phyloP scores from a whole-genome alignment of 805 yeast species.

The Wickerhamomyces chaumierensis region DNA sequence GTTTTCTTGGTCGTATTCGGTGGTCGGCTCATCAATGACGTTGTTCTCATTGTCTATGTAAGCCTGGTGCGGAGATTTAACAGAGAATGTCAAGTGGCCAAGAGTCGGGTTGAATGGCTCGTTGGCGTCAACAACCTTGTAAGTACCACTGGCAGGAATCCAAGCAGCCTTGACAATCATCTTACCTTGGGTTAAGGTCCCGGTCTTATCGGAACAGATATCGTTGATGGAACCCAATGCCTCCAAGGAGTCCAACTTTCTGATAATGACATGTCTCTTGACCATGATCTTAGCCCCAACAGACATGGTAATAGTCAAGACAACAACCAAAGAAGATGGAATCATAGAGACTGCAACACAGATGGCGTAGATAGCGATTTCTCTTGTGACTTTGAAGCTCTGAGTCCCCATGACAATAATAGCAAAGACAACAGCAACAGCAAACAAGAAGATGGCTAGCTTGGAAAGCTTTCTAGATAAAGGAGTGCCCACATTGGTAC shows the following conservation, averaged over 20 bases:
- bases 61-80: slow-evolving; percentile 8
- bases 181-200: slow-evolving; percentile 71
- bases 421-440: slow-evolving; percentile 76
- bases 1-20: neutral
- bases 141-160: slow-evolving; percentile 55
- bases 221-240: slow-evolving; percentile 73
- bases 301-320: slow-evolving; percentile 78
- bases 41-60: slow-evolving; percentile 5
- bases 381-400: slow-evolving; percentile 57
- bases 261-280: slow-evolving; percentile 57
- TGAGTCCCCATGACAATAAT: slow-evolving; percentile 83
- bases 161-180: slow-evolving; percentile 65
- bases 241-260: slow-evolving; percentile 69
- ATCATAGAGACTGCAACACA: slow-evolving; percentile 75
- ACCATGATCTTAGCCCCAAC: slow-evolving; percentile 67
- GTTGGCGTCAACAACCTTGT: slow-evolving; percentile 38
- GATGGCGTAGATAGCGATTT: slow-evolving; percentile 81
- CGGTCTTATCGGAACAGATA: slow-evolving; percentile 76
- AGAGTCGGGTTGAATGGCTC: slow-evolving; percentile 55
- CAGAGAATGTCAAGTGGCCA: slow-evolving; percentile 29
- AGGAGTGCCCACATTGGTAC: slow-evolving; percentile 74
- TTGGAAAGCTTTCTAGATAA: slow-evolving; percentile 65
- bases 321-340: slow-evolving; percentile 72
- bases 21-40: neutral
- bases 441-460: slow-evolving; percentile 62